A percentile compares a stretch with the other conserved stretches of the same genome.
phyloP scores from a whole-genome alignment of 306 rosid genomes.

The Sindora glabra region DNA sequence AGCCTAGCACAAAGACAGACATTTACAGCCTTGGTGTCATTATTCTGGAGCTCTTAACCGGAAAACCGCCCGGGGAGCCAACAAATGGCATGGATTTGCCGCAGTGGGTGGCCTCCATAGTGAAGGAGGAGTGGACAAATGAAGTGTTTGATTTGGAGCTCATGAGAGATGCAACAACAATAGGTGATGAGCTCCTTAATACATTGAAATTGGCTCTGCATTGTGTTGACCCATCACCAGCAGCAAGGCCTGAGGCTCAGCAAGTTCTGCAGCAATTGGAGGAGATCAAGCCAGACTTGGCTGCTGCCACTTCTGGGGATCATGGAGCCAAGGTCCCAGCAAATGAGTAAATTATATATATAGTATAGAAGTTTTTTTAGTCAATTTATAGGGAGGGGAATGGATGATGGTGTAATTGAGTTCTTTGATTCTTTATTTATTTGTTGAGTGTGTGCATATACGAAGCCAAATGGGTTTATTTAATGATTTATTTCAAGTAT shows the following conservation, averaged over 20 bases:
- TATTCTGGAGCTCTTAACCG: constrained; percentile 76
- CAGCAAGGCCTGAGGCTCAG: constrained; percentile 72
- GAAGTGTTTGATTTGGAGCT: constrained; percentile 91
- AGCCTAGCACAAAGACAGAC: constrained; percentile 44
- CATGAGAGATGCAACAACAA: constrained; percentile 56
- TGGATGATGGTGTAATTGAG: not conserved
- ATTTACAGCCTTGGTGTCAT: constrained; percentile 76
- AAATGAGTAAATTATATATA: constrained; percentile 23
- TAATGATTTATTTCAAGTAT: constrained; percentile 5
- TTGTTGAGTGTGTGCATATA: constrained; percentile 27
- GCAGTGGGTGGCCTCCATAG: constrained; percentile 88
- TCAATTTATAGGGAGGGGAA: not conserved
- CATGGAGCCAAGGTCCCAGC: constrained; percentile 28
- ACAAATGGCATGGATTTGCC: constrained; percentile 80
- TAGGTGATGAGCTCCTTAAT: constrained; percentile 67
- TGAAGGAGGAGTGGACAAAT: constrained; percentile 81
- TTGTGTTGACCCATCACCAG: constrained; percentile 84
- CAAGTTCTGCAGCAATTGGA: constrained; percentile 71
- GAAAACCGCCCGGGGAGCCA: constrained; percentile 75
- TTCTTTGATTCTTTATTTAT: constrained; percentile 37
- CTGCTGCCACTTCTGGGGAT: constrained; percentile 35
- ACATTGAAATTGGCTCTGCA: constrained; percentile 78
- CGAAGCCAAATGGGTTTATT: not conserved
- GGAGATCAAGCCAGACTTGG: constrained; percentile 57
- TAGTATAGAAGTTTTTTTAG: not conserved